Conservation (phyloP, 164 flowering plant genomes). For the Kalanchoe fedtschenkoi region DNA sequence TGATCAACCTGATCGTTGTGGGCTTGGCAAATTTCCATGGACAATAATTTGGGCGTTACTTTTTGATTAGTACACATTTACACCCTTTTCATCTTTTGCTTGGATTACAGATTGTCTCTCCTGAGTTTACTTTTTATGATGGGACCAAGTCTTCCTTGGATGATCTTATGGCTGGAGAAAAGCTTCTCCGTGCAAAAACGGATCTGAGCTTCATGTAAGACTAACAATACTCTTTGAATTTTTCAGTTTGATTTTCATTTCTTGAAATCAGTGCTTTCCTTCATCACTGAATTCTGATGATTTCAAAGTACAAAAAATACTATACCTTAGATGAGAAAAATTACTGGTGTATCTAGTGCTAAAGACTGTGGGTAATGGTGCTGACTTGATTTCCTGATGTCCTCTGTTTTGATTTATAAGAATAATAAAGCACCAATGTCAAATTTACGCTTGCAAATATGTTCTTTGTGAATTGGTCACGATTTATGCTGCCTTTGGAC, state of each 20-base stretch:
- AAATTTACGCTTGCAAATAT: neutral
- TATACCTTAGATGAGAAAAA: no score
- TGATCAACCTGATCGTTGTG: neutral
- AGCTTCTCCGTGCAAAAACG: constrained; percentile 88
- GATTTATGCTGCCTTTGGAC: constrained; percentile 3
- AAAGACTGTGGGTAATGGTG: no score
- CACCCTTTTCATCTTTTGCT: constrained; percentile 1
- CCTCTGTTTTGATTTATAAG: no score
- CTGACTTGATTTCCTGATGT: no score
- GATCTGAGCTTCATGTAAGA: constrained; percentile 92
- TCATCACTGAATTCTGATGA: no score
- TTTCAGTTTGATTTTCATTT: neutral
- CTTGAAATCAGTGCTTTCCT: no score
- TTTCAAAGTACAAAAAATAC: no score
- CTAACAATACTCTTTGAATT: constrained; percentile 6
- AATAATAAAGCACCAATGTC: neutral
- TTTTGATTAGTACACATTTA: neutral
- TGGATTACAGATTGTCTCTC: constrained; percentile 62
- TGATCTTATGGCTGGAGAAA: constrained; percentile 67
- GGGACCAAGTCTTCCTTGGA: constrained; percentile 64
- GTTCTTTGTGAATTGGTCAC: neutral
- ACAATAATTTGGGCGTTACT: neutral
- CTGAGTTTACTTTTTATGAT: constrained; percentile 92
- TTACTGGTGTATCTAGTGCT: no score
- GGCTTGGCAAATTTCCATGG: neutral